These are phyloP conservation scores for Nannochloris sp. DNA, from an alignment of 139 green algal species.

Conservation along the genomic window DNA sequence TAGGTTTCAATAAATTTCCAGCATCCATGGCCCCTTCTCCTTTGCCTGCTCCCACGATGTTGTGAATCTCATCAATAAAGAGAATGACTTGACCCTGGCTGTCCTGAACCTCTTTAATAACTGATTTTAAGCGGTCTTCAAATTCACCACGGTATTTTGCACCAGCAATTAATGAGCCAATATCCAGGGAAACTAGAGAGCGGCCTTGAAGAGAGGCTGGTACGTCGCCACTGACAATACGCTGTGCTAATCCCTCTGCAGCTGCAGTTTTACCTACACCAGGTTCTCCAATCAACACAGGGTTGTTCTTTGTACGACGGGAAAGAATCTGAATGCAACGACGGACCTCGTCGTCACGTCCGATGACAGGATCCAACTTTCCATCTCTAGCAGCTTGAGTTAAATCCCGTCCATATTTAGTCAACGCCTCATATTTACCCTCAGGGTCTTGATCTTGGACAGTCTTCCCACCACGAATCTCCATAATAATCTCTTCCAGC, in stretches of 20 bases:
- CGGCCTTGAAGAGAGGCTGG: conserved; percentile 71
- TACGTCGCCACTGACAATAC: conserved; percentile 92
- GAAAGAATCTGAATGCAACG: conserved; percentile 76
- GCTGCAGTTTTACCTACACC: conserved; percentile 84
- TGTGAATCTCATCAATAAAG: conserved; percentile 99
- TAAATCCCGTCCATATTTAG: conserved; percentile 90
- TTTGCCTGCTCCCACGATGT: conserved; percentile 68
- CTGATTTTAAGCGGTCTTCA: conserved; percentile 94
- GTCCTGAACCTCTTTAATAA: conserved; percentile 87
- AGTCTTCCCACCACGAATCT: conserved; percentile 41
- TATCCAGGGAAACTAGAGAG: conserved; percentile 87
- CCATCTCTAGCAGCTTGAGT: conserved; percentile 68
- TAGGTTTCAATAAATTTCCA: conserved; percentile 96
- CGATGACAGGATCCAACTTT: conserved; percentile 81
- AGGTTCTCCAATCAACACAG: conserved; percentile 94
- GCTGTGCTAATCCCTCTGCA: conserved; percentile 91
- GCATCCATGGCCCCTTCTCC: conserved; percentile 87
- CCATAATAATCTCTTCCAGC: conserved; percentile 65
- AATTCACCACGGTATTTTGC: conserved; percentile 99
- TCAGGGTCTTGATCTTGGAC: conserved; percentile 82
- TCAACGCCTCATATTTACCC: conserved; percentile 94
- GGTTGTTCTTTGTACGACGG: conserved; percentile 97
- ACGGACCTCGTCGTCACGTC: conserved; percentile 74
- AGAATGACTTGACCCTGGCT: conserved; percentile 65
- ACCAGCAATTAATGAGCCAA: conserved; percentile 91